Base-by-base conservation (phyloP, 106 monocot genomes). In the Agapanthus africanus region DNA sequence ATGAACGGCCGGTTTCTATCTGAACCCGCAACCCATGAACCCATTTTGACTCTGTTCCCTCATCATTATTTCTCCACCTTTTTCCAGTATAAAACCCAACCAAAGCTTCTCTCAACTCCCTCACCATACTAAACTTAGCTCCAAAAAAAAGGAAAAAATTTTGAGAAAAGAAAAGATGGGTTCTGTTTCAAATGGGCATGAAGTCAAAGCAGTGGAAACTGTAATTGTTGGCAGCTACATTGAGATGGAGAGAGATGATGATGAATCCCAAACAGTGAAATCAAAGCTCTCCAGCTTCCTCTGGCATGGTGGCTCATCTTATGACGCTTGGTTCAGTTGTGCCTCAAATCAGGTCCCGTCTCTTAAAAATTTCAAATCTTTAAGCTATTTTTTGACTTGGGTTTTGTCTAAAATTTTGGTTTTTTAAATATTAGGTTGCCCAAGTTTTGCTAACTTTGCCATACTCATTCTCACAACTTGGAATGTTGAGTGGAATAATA, bases 311-410 rank as follows among this genome's bases (percentile, higher is more conserved):
- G 89, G 89, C 62, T 90, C 85, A 4, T 76, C 82, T 41, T 90
- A 90, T 37, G 89, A 90, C 39, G 89, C 89, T 39, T 90, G 89
- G 85, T 90, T 90, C 63, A 90, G 89, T 66, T 90, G 89, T 40
- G 89, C 85, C 3, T 90, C 89, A 25, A 90, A 90, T 77, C 89
- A 90, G 76, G 89, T 85, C n/a, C n/a, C n/a, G n/a, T n/a, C n/a
- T n/a, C n/a, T n/a, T n/a, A n/a, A n/a, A n/a, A n/a, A n/a, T n/a
- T n/a, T n/a, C n/a, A 46, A 16, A 46, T 11, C 44, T 46, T 46
- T 11, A 46, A 11, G 8, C 16, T 63, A 19, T 37, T 18, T 63
- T 34, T 0, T 2, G n/a, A 63, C 37, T 63, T 33, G 37, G 8
- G 4, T 56, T 16, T 22, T 56, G 8, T 54, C 25, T 0, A 18